phyloP scores from a whole-genome alignment of 2,329 filamentous ascomycete genomes.

The Sporothrix brasiliensis region DNA sequence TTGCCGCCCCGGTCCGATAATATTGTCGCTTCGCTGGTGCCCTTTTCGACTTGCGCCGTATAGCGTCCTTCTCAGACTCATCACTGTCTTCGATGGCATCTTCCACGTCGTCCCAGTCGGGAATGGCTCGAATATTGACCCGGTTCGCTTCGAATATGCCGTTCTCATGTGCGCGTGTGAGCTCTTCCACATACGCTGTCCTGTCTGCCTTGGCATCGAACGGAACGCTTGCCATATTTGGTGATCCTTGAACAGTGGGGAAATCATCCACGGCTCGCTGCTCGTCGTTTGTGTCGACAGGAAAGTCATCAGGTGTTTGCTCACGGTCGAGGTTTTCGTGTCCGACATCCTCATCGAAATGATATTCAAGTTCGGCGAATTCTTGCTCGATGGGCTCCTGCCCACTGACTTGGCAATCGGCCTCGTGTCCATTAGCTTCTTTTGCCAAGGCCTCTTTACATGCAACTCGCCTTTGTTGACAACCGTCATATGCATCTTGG shows the following conservation, averaged over 20 bases:
- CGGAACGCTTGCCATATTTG: background rate
- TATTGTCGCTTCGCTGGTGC: background rate
- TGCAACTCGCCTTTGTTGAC: background rate
- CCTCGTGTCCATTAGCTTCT: background rate
- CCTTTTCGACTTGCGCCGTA: background rate
- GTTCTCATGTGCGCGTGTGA: background rate
- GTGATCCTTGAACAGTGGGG: background rate
- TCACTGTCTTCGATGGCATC: conserved; percentile 25
- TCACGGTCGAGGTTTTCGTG: background rate
- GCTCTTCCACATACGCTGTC: background rate
- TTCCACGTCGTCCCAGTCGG: conserved; percentile 11
- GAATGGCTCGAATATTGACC: conserved; percentile 18
- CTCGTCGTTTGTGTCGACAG: background rate
- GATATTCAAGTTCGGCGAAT: background rate
- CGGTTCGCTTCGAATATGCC: background rate
- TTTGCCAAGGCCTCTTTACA: background rate
- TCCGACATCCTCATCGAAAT: background rate
- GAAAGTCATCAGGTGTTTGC: background rate
- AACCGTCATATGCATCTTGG: background rate
- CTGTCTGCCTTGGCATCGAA: background rate
- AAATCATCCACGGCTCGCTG: background rate
- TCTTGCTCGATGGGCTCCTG: background rate
- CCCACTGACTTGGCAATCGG: background rate
- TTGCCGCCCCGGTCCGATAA: background rate
- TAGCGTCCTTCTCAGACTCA: background rate